These are phyloP conservation scores for Cyberlindnera nakhonratchasimensis DNA, from an alignment of 805 yeast species.

Conservation along the genomic window DNA sequence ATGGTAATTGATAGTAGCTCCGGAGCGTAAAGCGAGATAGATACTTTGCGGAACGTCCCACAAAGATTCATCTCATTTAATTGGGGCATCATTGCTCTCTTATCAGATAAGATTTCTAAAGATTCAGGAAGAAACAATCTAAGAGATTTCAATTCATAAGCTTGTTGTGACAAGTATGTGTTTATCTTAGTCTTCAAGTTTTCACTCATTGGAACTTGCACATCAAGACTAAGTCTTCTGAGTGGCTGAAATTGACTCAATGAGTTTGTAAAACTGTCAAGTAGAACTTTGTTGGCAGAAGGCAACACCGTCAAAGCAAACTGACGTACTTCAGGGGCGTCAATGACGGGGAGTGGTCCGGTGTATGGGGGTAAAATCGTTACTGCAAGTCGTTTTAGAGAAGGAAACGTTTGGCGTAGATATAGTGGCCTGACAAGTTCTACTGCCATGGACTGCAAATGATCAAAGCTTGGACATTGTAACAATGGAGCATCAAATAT, in stretches of 20 bases:
- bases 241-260: neutral
- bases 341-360: neutral
- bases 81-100: neutral
- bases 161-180: neutral
- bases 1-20: neutral
- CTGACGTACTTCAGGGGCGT: neutral
- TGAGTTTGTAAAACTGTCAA: neutral
- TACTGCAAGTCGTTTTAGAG: neutral
- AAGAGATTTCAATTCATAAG: neutral
- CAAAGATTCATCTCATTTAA: neutral
- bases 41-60: neutral
- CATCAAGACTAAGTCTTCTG: neutral
- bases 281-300: neutral
- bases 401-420: neutral
- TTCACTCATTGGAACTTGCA: neutral
- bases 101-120: neutral
- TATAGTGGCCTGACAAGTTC: neutral
- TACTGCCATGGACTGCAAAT: neutral
- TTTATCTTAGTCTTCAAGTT: neutral
- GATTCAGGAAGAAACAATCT: neutral
- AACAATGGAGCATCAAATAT: conserved; percentile 1
- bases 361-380: neutral
- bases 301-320: neutral
- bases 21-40: neutral
- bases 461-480: neutral